Conservation (phyloP, 1,139 yeast genomes). For the Debaryomyces fabryi region DNA sequence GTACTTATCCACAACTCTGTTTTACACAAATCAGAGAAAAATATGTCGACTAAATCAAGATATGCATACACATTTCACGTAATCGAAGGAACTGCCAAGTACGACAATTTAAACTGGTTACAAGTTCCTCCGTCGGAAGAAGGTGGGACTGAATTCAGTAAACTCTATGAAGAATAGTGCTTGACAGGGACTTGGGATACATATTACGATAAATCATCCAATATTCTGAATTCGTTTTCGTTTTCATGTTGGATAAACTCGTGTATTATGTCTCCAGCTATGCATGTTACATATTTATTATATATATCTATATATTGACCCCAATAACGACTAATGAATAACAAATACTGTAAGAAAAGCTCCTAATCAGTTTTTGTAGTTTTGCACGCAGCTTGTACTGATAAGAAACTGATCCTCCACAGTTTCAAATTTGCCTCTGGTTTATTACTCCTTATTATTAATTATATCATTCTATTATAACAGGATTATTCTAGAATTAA, state of each 20-base stretch:
- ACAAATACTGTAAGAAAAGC: not conserved
- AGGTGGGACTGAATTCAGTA: constrained; percentile 65
- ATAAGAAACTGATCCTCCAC: constrained; percentile 2
- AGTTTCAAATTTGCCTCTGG: constrained; percentile 4
- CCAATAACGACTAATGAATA: not conserved
- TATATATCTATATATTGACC: not conserved
- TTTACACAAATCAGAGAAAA: constrained; percentile 69
- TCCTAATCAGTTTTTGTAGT: constrained; percentile 4
- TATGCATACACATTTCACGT: constrained; percentile 82
- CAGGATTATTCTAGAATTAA: not conserved
- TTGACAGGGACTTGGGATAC: not conserved
- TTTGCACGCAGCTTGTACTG: constrained; percentile 2
- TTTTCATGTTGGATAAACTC: not conserved
- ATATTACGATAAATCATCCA: not conserved
- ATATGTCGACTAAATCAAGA: constrained; percentile 57
- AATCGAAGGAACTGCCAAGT: constrained; percentile 63
- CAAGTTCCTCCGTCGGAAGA: constrained; percentile 65
- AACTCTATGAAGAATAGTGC: constrained; percentile 31
- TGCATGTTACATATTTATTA: not conserved
- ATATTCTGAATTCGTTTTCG: not conserved
- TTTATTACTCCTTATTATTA: not conserved
- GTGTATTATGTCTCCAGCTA: not conserved
- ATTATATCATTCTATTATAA: not conserved
- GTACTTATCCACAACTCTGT: constrained; percentile 72
- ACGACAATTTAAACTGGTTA: constrained; percentile 72